Percentiles rank a stretch among this genome's conserved stretches.
Conservation (phyloP, 495 filamentous ascomycete species). For the Venustampulla echinocandica region DNA sequence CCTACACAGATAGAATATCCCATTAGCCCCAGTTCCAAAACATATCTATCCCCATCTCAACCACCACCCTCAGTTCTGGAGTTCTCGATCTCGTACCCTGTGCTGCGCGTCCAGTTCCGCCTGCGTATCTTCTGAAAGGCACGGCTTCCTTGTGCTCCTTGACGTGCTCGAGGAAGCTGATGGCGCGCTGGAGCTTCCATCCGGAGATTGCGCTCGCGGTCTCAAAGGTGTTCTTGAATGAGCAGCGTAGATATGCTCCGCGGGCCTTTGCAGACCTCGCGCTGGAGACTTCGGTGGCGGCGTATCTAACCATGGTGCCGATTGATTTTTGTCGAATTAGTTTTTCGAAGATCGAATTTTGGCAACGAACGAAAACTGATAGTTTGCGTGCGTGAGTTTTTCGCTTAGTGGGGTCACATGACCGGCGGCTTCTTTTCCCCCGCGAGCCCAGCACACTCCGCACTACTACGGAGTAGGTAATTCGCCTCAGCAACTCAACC, state of each 20-base stretch:
- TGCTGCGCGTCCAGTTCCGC: constrained; percentile 83
- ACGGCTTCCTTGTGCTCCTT: constrained; percentile 90
- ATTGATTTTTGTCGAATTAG: too few relatives aligned
- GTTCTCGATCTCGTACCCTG: constrained; percentile 67
- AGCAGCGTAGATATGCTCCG: constrained; percentile 96
- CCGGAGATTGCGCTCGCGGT: constrained; percentile 97
- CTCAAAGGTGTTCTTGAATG: constrained; percentile 99
- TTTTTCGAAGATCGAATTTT: too few relatives aligned
- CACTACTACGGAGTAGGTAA: too few relatives aligned
- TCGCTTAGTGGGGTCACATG: too few relatives aligned
- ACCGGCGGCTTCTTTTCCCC: too few relatives aligned
- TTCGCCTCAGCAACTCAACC: too few relatives aligned
- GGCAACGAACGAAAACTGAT: too few relatives aligned
- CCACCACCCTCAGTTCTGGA: neutral
- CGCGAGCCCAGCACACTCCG: too few relatives aligned
- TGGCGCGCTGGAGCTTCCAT: constrained; percentile 93
- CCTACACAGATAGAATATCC: constrained; percentile 51
- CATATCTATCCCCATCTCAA: neutral
- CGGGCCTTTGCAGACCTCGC: constrained; percentile 93
- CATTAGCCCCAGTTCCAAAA: constrained; percentile 12
- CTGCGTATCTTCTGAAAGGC: constrained; percentile 92
- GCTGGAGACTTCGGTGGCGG: constrained; percentile 76
- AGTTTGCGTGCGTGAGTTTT: too few relatives aligned
- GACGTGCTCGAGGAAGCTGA: constrained; percentile 95
- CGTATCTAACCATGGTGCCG: constrained; percentile 99